phyloP scores from a whole-genome alignment of 2,329 filamentous ascomycete genomes.

The Sordariomycetes sp. region DNA sequence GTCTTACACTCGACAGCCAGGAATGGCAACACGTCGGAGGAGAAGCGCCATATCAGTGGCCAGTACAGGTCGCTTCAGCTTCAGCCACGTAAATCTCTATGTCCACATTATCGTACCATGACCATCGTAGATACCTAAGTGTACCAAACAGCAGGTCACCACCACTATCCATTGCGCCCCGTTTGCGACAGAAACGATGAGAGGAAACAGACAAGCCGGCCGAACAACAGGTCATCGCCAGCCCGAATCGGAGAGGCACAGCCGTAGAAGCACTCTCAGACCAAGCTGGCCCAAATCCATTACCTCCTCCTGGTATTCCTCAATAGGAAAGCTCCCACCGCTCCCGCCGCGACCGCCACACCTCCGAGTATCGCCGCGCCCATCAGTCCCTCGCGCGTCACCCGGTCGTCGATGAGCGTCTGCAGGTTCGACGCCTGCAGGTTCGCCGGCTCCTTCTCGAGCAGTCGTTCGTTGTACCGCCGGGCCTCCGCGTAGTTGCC shows the following conservation, averaged over 20 bases:
- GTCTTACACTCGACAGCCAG: too few relatives aligned
- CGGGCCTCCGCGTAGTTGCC: constrained; percentile 94
- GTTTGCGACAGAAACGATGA: background rate
- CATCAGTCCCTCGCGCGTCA: constrained; percentile 86
- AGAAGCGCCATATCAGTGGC: background rate
- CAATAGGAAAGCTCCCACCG: constrained; percentile 80
- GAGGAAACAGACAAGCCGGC: background rate
- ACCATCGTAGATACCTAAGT: background rate
- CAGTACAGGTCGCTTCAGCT: background rate
- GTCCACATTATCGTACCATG: background rate
- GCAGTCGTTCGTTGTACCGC: constrained; percentile 83
- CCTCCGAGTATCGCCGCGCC: constrained; percentile 93
- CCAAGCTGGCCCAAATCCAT: background rate
- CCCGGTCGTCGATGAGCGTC: constrained; percentile 87
- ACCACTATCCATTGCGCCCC: background rate
- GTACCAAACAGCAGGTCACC: background rate
- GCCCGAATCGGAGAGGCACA: background rate
- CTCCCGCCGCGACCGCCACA: constrained; percentile 83
- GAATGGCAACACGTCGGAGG: background rate
- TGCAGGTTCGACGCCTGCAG: constrained; percentile 81
- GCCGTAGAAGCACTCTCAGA: background rate
- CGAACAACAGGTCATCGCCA: background rate
- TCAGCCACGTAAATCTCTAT: background rate
- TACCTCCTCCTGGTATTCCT: constrained; percentile 57
- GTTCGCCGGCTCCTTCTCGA: constrained; percentile 87